A percentile compares a stretch with the other conserved stretches of the same genome.
Conservation (phyloP, 73 alveolate genomes). For the Paramecium primaurelia region DNA sequence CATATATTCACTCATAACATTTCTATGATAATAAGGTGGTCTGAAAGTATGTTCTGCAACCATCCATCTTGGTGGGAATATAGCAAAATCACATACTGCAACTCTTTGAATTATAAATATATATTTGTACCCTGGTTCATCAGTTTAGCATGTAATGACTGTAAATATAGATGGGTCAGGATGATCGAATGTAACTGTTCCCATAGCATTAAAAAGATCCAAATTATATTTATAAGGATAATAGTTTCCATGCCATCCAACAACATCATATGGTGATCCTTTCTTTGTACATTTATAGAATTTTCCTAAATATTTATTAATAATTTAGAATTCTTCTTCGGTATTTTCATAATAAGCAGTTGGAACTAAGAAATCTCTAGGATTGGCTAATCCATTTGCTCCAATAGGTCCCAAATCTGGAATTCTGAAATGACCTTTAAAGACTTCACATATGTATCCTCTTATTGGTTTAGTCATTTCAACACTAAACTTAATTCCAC, state of each 20-base stretch:
- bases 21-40: constrained; percentile 92
- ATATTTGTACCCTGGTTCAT: constrained; percentile 79
- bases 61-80: constrained; percentile 92
- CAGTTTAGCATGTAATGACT: constrained; percentile 82
- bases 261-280: constrained; percentile 84
- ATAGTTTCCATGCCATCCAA: constrained; percentile 94
- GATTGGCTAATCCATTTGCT: constrained; percentile 84
- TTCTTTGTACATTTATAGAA: constrained; percentile 62
- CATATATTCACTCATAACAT: constrained; percentile 91
- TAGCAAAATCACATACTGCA: constrained; percentile 90
- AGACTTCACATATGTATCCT: constrained; percentile 86
- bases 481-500: constrained; percentile 87
- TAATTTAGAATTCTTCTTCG: constrained; percentile 65
- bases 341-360: constrained; percentile 77
- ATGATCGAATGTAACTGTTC: constrained; percentile 87
- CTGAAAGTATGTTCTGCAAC: constrained; percentile 87
- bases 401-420: constrained; percentile 95
- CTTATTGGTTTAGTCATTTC: constrained; percentile 65
- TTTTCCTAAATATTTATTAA: constrained; percentile 73
- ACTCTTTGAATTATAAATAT: background rate
- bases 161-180: constrained; percentile 94
- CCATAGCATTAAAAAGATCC: constrained; percentile 75
- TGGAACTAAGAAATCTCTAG: constrained; percentile 81
- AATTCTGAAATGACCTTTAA: constrained; percentile 74
- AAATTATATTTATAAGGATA: constrained; percentile 83